A percentile compares a stretch with the other conserved stretches of the same genome.
These are phyloP conservation scores for Tetrahymena thermophila DNA, from an alignment of 73 alveolate genomes.

Conservation along the genomic window DNA sequence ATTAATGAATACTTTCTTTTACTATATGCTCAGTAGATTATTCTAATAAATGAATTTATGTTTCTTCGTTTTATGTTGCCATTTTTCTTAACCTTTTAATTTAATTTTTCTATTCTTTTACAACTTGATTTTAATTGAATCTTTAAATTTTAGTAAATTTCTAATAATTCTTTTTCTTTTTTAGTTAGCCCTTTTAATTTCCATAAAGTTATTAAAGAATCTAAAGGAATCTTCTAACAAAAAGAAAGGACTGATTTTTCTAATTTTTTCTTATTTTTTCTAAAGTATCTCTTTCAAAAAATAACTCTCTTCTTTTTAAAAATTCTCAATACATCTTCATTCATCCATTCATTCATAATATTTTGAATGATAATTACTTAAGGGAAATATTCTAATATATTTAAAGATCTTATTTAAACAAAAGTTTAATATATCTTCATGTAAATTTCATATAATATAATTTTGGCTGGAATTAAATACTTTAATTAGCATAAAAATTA, in stretches of 20 bases:
- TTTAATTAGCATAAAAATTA: too few relatives aligned
- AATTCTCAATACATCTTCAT: background rate
- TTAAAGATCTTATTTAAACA: too few relatives aligned
- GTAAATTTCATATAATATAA: too few relatives aligned
- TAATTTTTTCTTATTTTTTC: background rate
- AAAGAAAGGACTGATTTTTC: background rate
- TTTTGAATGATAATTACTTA: too few relatives aligned
- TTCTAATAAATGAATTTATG: background rate
- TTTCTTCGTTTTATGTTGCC: background rate
- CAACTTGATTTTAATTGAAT: background rate
- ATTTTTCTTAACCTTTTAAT: background rate
- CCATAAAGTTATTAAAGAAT: background rate
- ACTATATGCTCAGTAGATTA: background rate
- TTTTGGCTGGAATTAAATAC: too few relatives aligned
- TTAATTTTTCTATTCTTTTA: background rate
- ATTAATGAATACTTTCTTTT: background rate
- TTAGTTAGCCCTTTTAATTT: background rate
- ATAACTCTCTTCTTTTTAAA: too few relatives aligned
- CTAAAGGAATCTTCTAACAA: background rate
- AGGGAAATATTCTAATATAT: too few relatives aligned
- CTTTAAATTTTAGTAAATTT: background rate
- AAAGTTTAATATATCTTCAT: too few relatives aligned
- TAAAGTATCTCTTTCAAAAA: background rate
- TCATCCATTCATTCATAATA: background rate
- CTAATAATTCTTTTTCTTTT: background rate